Conservation (phyloP, 2,329 filamentous ascomycete genomes). For the Hyphodiscus sp. region DNA sequence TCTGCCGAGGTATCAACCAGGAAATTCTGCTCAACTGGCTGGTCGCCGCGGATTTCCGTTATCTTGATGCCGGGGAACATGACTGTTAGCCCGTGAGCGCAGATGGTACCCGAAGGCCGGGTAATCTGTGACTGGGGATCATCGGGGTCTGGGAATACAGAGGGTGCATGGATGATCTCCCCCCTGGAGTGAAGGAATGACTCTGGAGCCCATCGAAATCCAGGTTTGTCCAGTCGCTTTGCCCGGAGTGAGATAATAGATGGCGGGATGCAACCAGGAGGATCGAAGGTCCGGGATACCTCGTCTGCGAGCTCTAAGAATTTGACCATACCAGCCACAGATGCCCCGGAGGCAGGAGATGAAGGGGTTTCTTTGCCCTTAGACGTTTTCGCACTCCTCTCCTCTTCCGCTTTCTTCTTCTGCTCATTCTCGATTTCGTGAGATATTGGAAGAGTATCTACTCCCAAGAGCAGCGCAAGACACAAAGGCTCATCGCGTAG, state of each 20-base stretch:
- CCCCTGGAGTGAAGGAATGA: background rate
- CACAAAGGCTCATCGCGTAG: background rate
- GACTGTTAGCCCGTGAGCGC: no score
- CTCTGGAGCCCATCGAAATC: constrained; percentile 1
- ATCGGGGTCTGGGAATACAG: no score
- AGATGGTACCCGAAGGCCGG: no score
- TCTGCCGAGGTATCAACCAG: no score
- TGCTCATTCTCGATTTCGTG: background rate
- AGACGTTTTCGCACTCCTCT: background rate
- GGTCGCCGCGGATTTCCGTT: no score
- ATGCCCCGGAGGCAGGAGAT: no score
- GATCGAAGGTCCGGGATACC: no score
- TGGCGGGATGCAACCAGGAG: background rate
- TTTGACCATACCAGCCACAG: background rate
- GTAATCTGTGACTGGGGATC: no score
- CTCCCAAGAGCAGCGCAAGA: background rate
- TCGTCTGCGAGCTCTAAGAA: background rate
- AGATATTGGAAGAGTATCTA: background rate
- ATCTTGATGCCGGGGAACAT: no score
- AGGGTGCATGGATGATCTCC: no score
- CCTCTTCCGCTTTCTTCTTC: background rate
- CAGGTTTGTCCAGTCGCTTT: background rate
- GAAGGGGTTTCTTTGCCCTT: background rate
- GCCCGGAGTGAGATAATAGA: background rate
- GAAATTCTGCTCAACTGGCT: no score